phyloP scores from a whole-genome alignment of 805 yeast genomes.

The Candida ulmi region DNA sequence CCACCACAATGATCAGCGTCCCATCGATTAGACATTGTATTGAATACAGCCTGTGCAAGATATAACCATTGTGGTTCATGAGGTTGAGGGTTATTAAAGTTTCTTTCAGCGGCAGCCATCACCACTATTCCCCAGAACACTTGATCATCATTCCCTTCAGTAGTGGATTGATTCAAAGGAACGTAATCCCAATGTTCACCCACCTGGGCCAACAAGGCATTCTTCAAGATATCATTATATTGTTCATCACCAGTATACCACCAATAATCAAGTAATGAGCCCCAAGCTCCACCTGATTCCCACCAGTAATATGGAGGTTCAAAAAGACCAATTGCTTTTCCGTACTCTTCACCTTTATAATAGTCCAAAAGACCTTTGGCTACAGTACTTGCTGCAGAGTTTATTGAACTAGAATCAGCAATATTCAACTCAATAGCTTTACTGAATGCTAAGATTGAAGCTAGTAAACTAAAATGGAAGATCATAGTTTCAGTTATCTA shows the following conservation, averaged over 20 bases:
- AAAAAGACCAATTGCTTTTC: conserved; percentile 86
- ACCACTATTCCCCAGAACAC: conserved; percentile 95
- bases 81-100: conserved; percentile 64
- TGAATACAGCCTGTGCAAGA: conserved; percentile 83
- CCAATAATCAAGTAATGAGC: conserved; percentile 76
- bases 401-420: conserved; percentile 16
- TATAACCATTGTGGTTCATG: conserved; percentile 72
- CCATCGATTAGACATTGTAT: conserved; percentile 90
- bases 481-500: too few relatives aligned
- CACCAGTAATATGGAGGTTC: conserved; percentile 94
- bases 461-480: too few relatives aligned
- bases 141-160: conserved; percentile 98
- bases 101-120: conserved; percentile 87
- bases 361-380: conserved; percentile 77
- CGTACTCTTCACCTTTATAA: conserved; percentile 61
- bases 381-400: conserved; percentile 52
- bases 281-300: conserved; percentile 98
- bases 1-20: conserved; percentile 80
- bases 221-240: conserved; percentile 50
- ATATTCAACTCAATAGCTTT: conserved; percentile 1
- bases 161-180: conserved; percentile 81
- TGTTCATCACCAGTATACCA: conserved; percentile 65
- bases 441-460: too few relatives aligned
- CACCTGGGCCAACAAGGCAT: conserved; percentile 66
- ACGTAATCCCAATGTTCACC: conserved; percentile 74